Conservation (phyloP, 176 grass and related monocot genomes). For the Carex littledalei region DNA sequence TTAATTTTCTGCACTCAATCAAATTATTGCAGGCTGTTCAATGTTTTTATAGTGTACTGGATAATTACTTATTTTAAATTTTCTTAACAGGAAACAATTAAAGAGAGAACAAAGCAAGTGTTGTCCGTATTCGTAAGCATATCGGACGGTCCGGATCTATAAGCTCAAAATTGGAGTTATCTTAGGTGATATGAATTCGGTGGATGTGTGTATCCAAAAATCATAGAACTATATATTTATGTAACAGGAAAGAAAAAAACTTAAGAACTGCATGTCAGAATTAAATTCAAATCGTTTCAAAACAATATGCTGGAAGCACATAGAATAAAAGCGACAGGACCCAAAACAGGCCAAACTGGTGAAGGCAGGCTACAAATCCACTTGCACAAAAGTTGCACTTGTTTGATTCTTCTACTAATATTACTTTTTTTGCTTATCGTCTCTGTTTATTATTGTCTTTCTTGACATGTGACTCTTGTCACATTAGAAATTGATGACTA, state of each 20-base stretch:
- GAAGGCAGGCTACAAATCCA: not conserved
- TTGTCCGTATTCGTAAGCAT: no score
- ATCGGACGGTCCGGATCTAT: no score
- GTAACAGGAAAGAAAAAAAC: not conserved
- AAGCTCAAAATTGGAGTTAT: no score
- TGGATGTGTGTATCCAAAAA: not conserved
- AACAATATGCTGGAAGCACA: not conserved
- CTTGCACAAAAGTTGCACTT: not conserved
- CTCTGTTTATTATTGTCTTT: constrained; percentile 15
- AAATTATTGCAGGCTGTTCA: no score
- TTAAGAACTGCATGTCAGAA: not conserved
- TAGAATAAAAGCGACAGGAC: not conserved
- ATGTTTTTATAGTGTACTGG: no score
- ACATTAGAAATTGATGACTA: not conserved
- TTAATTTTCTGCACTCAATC: no score
- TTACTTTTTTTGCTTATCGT: not conserved
- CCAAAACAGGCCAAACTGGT: not conserved
- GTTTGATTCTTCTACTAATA: not conserved
- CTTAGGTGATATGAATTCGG: no score
- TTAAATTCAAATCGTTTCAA: not conserved
- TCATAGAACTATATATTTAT: not conserved
- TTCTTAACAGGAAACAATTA: no score
- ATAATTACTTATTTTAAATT: no score
- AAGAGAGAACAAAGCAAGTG: no score
- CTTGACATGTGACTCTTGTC: constrained; percentile 19